These are phyloP conservation scores for Ceratocystis eucalypticola DNA, from an alignment of 2,329 filamentous ascomycete species.

Conservation along the genomic window DNA sequence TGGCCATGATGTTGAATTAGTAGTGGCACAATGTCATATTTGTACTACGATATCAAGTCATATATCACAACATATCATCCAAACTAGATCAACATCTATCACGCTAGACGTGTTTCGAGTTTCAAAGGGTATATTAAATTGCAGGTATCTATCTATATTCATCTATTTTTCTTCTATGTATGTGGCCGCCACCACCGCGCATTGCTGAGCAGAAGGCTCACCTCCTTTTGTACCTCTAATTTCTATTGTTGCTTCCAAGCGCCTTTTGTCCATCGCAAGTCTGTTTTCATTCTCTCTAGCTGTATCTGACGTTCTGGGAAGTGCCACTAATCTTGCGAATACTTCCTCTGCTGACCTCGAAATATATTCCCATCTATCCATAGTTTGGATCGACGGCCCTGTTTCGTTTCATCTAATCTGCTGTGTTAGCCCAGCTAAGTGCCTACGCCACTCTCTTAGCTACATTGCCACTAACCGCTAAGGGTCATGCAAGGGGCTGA, in stretches of 20 bases:
- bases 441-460: not conserved
- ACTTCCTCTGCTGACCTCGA: too few species aligned
- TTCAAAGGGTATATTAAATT: not conserved
- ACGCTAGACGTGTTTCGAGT: not conserved
- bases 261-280: too few species aligned
- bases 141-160: not conserved
- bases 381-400: not conserved
- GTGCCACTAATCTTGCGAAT: too few species aligned
- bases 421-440: not conserved
- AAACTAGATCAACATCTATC: not conserved
- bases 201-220: too few species aligned
- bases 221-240: too few species aligned
- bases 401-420: not conserved
- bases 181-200: not conserved
- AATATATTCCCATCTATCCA: too few species aligned
- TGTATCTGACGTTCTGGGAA: too few species aligned
- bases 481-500: not conserved
- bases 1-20: too few species aligned
- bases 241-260: too few species aligned
- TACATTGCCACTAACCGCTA: not conserved
- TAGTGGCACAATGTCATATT: too few species aligned
- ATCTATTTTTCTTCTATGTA: not conserved
- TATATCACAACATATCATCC: not conserved
- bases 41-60: not conserved
- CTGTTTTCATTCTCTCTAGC: too few species aligned